A percentile compares a stretch with the other conserved stretches of the same genome.
phyloP scores from a whole-genome alignment of 2,329 filamentous ascomycete genomes.

The Paraphaeosphaeria sporulosa region DNA sequence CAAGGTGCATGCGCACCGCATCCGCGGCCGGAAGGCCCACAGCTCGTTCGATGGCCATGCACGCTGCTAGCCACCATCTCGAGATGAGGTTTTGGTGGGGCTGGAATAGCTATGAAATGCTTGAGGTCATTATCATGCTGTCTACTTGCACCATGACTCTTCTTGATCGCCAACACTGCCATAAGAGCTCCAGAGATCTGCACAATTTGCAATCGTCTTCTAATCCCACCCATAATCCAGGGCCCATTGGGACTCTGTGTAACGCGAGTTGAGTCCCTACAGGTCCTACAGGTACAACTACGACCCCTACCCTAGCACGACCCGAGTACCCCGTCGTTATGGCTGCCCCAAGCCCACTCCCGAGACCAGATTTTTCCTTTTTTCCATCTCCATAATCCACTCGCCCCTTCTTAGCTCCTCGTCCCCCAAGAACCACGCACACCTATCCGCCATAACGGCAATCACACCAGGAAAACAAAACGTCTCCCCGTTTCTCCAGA shows the following conservation, averaged over 20 bases:
- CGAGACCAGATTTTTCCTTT: neutral
- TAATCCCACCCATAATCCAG: no score
- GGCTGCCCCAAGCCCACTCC: neutral
- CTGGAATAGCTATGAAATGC: neutral
- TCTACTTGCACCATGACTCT: neutral
- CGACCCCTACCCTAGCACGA: no score
- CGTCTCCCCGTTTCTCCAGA: slow-evolving; percentile 2
- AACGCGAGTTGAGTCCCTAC: no score
- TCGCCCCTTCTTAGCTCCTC: neutral
- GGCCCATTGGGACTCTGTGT: no score
- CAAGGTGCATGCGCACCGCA: slow-evolving; percentile 6
- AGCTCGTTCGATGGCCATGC: neutral
- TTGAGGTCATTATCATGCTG: neutral
- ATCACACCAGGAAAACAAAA: neutral
- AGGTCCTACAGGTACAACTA: no score
- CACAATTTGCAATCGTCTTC: no score
- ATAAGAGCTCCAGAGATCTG: no score
- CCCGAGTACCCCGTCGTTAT: no score
- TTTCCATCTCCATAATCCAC: neutral
- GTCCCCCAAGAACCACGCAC: slow-evolving; percentile 3
- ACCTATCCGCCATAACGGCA: neutral
- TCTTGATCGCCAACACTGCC: neutral
- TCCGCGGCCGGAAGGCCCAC: slow-evolving; percentile 14
- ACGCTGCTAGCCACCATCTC: neutral
- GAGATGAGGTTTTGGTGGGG: neutral